Evolutionary conservation across 2,329 filamentous ascomycete species (phyloP), one percentile per base, ranked within the genome.

Genomic region (Penicillium sp.): DNA sequence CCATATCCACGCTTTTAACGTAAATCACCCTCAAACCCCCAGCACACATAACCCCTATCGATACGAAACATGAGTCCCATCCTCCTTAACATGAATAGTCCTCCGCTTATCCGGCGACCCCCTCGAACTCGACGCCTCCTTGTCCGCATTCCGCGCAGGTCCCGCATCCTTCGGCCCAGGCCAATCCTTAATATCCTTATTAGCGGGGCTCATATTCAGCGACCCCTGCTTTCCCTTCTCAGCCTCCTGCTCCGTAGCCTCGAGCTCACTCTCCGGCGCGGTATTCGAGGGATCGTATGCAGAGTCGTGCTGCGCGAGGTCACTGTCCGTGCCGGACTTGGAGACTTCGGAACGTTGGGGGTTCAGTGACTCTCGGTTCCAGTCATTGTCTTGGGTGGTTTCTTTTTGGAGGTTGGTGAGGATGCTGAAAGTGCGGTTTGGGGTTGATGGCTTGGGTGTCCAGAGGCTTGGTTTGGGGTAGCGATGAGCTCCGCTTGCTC

Each of bases 221-320:
- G 57, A 79, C 78, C 29, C 67, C 67, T 23, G 63, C 56, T 55
- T 70, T 66, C 3, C 68, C 73, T 27, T 72, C 62, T 6, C 70
- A 56, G 53, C 64, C 73, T 79, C 69, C 31, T 59, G 47, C 40
- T 61, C 60, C 1, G 66, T 63, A 4, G 62, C 65, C 15, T 61
- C 52, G 8, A 67, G 52, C 32, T 82, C 80, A 20, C 70, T 63
- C 64, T 89, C 84, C 0, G 89, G 89, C 18, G 77, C 72, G 24
- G 87, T 91, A 66, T 81, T 81, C 47, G 76, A 70, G 0, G 83
- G 81, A 64, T 89, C 78, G 69, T 88, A 95, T 1, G 89, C 85
- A 0, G 83, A 78, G 37, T 83, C 76, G 49, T 79, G 73, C 27
- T 77, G 73, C 0, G 78, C 76, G 0, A 83, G 78, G 10, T 80